phyloP scores from a whole-genome alignment of 2,329 filamentous ascomycete species.

The Phoma herbarum region DNA sequence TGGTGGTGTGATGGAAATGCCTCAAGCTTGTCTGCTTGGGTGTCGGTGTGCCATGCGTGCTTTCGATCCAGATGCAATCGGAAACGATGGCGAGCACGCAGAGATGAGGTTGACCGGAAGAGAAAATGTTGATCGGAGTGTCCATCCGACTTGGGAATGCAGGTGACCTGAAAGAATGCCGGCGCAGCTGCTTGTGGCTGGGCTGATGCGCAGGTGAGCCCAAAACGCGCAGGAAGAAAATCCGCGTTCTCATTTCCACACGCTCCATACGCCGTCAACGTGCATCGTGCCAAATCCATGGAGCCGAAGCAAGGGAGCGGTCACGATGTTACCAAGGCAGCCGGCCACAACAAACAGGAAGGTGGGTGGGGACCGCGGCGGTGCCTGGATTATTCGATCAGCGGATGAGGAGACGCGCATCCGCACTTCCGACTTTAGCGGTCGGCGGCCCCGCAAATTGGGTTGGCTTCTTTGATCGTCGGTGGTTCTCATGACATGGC shows the following conservation, averaged over 20 bases:
- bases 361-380: conserved; percentile 25
- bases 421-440: conserved; percentile 28
- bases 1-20: conserved; percentile 7
- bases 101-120: conserved; percentile 7
- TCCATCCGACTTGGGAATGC: conserved; percentile 1
- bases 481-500: conserved; percentile 37
- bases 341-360: conserved; percentile 32
- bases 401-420: background rate
- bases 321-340: conserved; percentile 16
- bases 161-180: background rate
- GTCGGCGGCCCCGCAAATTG: conserved; percentile 28
- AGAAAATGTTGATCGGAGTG: conserved; percentile 4
- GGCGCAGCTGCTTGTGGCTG: conserved; percentile 7
- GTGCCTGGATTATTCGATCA: conserved; percentile 25
- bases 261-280: conserved; percentile 18
- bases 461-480: conserved; percentile 37
- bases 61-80: background rate
- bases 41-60: background rate
- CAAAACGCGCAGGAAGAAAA: conserved; percentile 4
- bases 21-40: conserved; percentile 4
- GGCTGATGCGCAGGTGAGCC: conserved; percentile 9
- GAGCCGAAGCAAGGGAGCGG: conserved; percentile 19
- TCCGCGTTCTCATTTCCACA: conserved; percentile 1
- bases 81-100: background rate
- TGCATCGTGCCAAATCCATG: conserved; percentile 6